These are phyloP conservation scores for Mentha longifolia DNA, from an alignment of 257 asterid genomes.

Conservation along the genomic window DNA sequence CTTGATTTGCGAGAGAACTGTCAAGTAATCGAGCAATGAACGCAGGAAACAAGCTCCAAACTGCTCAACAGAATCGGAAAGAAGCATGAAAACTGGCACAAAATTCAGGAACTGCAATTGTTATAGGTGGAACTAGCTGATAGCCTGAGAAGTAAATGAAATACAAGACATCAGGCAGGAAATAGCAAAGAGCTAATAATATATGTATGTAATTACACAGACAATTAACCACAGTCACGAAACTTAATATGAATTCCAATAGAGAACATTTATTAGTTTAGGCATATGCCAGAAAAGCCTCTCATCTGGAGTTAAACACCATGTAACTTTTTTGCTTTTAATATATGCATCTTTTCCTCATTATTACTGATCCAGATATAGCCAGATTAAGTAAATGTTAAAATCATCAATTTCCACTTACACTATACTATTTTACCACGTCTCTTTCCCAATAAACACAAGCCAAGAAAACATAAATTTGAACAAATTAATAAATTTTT, in stretches of 20 bases:
- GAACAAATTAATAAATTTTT: not conserved
- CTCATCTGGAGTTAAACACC: constrained; percentile 5
- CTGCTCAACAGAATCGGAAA: constrained; percentile 26
- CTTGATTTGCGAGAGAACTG: constrained; percentile 19
- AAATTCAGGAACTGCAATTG: constrained; percentile 30
- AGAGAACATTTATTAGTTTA: constrained; percentile 9
- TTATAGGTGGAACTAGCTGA: constrained; percentile 23
- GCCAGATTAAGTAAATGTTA: constrained; percentile 2
- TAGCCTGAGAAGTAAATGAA: constrained; percentile 19
- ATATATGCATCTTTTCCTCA: not conserved
- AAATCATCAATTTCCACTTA: constrained; percentile 4
- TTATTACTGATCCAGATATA: constrained; percentile 17
- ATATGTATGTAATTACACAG: not conserved
- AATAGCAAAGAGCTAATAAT: not conserved
- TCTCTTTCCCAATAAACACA: constrained; percentile 17
- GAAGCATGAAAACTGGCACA: constrained; percentile 20
- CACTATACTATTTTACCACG: not conserved
- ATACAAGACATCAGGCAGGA: constrained; percentile 19
- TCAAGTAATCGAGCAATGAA: not conserved
- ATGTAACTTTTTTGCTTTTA: constrained; percentile 14
- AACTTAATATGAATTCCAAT: constrained; percentile 13
- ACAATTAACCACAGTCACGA: too few relatives aligned
- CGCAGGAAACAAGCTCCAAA: constrained; percentile 26
- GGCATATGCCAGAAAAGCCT: not conserved
- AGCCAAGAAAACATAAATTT: constrained; percentile 1